Evolutionary conservation across 805 yeast species (phyloP).

Genomic region (Wickerhamomyces xylosicus): DNA sequence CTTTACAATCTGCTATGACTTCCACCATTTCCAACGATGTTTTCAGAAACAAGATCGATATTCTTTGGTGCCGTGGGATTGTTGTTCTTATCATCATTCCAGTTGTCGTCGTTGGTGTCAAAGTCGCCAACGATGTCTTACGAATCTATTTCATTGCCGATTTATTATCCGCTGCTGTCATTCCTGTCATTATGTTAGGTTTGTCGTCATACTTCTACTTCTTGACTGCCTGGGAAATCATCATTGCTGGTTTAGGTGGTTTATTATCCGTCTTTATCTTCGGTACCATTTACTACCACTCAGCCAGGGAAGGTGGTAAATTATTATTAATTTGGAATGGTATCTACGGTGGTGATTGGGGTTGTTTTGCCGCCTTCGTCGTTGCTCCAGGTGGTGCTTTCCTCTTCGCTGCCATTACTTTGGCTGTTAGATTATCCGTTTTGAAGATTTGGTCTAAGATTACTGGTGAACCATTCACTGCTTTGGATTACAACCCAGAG

Average conservation of each 20-base stretch:
- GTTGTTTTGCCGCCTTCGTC: slow-evolving; percentile 89
- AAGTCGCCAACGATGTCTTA: slow-evolving; percentile 72
- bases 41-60: slow-evolving; percentile 69
- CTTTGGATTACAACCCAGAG: slow-evolving; percentile 14
- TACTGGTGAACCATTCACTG: slow-evolving; percentile 22
- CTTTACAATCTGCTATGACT: slow-evolving; percentile 79
- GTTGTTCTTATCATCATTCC: slow-evolving; percentile 81
- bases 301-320: slow-evolving; percentile 68
- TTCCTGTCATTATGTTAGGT: slow-evolving; percentile 79
- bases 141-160: slow-evolving; percentile 89
- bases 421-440: slow-evolving; percentile 35
- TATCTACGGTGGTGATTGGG: slow-evolving; percentile 77
- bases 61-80: slow-evolving; percentile 55
- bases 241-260: slow-evolving; percentile 79
- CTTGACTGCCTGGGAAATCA: slow-evolving; percentile 69
- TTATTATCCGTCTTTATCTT: slow-evolving; percentile 69
- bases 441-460: slow-evolving; percentile 15
- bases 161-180: slow-evolving; percentile 74
- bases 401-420: slow-evolving; percentile 40
- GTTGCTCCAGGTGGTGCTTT: slow-evolving; percentile 82
- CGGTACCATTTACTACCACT: slow-evolving; percentile 70
- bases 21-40: slow-evolving; percentile 85
- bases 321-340: slow-evolving; percentile 73
- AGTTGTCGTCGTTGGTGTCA: slow-evolving; percentile 71
- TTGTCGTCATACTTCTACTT: slow-evolving; percentile 57